phyloP scores from a whole-genome alignment of 306 rosid species.

The Dryas alaskensis region DNA sequence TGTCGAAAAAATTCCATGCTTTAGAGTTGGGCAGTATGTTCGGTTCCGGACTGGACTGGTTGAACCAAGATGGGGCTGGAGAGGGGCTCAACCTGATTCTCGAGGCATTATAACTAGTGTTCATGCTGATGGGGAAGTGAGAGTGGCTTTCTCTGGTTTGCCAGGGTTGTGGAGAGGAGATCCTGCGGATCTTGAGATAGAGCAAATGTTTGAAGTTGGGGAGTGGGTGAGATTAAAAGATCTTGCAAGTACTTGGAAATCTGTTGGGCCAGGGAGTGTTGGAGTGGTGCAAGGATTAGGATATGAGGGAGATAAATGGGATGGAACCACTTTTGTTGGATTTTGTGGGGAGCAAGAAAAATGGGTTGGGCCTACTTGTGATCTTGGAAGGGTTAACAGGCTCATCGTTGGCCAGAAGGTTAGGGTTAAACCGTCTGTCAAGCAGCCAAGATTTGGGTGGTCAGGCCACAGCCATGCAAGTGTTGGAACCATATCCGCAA shows the following conservation, averaged over 20 bases:
- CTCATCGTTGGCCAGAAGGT: conserved; percentile 85
- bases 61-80: conserved; percentile 99
- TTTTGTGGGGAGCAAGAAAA: conserved; percentile 96
- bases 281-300: conserved; percentile 94
- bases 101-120: conserved; percentile 77
- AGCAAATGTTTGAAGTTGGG: conserved; percentile 79
- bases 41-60: conserved; percentile 71
- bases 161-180: conserved; percentile 91
- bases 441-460: conserved; percentile 94
- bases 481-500: conserved; percentile 71
- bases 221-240: conserved; percentile 90
- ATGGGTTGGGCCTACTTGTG: conserved; percentile 79
- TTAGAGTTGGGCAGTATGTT: conserved; percentile 89
- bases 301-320: conserved; percentile 70
- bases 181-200: conserved; percentile 86
- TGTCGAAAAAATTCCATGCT: conserved; percentile 77
- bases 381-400: conserved; percentile 63
- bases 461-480: conserved; percentile 83
- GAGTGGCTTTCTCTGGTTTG: conserved; percentile 76
- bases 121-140: conserved; percentile 93
- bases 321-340: conserved; percentile 68
- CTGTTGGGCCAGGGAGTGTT: conserved; percentile 72
- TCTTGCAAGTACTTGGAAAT: conserved; percentile 65
- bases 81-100: conserved; percentile 76
- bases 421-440: conserved; percentile 59